Evolutionary conservation across 495 filamentous ascomycete genomes (phyloP).

Genomic region (Staphylotrichum tortipilum): DNA sequence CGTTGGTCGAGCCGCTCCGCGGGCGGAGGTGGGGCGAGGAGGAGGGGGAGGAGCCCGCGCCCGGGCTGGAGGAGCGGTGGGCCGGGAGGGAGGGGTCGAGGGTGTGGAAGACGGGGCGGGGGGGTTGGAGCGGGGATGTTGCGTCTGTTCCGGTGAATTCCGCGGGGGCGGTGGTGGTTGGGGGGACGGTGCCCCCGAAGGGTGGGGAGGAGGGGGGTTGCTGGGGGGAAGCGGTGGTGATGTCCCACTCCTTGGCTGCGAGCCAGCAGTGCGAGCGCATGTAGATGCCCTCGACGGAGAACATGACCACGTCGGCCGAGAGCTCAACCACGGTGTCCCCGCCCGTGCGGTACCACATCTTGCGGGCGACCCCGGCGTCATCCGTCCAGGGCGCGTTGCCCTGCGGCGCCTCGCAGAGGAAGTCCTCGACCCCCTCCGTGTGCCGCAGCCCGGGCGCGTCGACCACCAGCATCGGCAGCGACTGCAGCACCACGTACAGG

Average conservation of each 20-base stretch:
- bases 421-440: constrained; percentile 84
- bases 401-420: constrained; percentile 84
- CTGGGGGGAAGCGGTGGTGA: background rate
- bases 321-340: constrained; percentile 64
- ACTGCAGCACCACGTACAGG: constrained; percentile 83
- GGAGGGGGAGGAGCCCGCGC: background rate
- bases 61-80: background rate
- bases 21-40: constrained; percentile 13
- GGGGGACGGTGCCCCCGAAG: background rate
- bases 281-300: constrained; percentile 84
- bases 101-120: constrained; percentile 25
- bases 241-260: constrained; percentile 64
- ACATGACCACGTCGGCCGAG: constrained; percentile 74
- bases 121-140: constrained; percentile 30
- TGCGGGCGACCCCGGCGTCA: constrained; percentile 53
- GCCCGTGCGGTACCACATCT: constrained; percentile 73
- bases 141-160: constrained; percentile 16
- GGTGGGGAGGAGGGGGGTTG: background rate
- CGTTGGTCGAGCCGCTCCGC: constrained; percentile 24
- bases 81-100: constrained; percentile 21
- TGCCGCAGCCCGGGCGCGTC: constrained; percentile 74
- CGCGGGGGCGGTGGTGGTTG: background rate
- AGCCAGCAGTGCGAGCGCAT: constrained; percentile 88
- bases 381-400: constrained; percentile 80
- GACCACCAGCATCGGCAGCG: constrained; percentile 79